These are phyloP conservation scores for Ustilago sp. DNA, from an alignment of 1,284 basidiomycete genomes.

Conservation along the genomic window DNA sequence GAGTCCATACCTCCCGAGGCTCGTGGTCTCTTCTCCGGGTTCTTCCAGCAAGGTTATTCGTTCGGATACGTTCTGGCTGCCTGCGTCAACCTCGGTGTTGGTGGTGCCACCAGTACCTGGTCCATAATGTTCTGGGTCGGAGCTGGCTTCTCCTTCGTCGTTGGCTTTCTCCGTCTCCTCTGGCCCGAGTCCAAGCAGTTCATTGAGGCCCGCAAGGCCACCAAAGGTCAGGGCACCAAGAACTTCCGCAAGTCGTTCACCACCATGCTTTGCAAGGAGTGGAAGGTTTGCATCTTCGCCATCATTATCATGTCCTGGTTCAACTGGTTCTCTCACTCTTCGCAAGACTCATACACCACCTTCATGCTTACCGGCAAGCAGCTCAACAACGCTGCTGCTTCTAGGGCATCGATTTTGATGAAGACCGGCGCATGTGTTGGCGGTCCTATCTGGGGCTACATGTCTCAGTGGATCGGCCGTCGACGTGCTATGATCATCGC, in stretches of 20 bases:
- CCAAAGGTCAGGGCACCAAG: conserved; percentile 43
- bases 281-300: conserved; percentile 39
- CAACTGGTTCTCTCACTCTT: conserved; percentile 44
- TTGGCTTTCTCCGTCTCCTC: conserved; percentile 44
- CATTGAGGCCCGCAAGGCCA: conserved; percentile 39
- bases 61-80: conserved; percentile 59
- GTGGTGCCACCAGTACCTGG: conserved; percentile 44
- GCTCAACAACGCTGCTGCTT: conserved; percentile 45
- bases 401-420: conserved; percentile 54
- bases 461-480: conserved; percentile 56
- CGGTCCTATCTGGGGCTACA: conserved; percentile 55
- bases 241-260: conserved; percentile 36
- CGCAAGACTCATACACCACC: conserved; percentile 53
- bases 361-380: conserved; percentile 50
- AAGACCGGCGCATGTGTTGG: conserved; percentile 51
- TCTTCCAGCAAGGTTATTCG: conserved; percentile 57
- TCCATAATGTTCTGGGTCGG: conserved; percentile 59
- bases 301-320: conserved; percentile 45
- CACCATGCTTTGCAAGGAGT: conserved; percentile 37
- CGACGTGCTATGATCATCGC: conserved; percentile 51
- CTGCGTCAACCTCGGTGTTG: conserved; percentile 52
- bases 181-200: conserved; percentile 61
- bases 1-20: conserved; percentile 54
- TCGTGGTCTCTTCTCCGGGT: conserved; percentile 53
- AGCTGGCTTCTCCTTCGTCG: conserved; percentile 43